Percentiles rank a stretch among this genome's conserved stretches.
Conservation (phyloP, 2,329 filamentous ascomycete genomes). For the Dichotomopilus funicola region DNA sequence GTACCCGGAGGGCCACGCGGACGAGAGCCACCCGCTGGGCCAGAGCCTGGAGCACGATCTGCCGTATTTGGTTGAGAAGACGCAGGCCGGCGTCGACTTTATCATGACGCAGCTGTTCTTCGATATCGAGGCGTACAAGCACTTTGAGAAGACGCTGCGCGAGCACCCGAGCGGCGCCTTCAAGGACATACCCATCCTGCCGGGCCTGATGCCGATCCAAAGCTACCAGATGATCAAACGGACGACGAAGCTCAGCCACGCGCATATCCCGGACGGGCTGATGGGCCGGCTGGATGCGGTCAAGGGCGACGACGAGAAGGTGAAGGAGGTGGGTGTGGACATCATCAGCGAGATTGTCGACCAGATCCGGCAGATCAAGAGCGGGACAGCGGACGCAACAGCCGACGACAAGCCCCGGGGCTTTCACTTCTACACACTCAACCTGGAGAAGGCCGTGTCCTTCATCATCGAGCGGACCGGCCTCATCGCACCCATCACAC, state of each 20-base stretch:
- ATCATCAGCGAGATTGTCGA: slow-evolving; percentile 80
- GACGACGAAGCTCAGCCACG: slow-evolving; percentile 91
- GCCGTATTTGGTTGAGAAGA: slow-evolving; percentile 85
- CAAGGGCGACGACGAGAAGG: slow-evolving; percentile 71
- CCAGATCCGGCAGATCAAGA: slow-evolving; percentile 60
- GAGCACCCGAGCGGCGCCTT: slow-evolving; percentile 80
- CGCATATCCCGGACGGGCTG: slow-evolving; percentile 66
- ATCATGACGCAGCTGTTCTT: slow-evolving; percentile 99
- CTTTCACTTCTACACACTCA: slow-evolving; percentile 97
- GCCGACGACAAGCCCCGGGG: slow-evolving; percentile 40
- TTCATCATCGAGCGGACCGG: slow-evolving; percentile 81
- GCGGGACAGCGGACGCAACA: slow-evolving; percentile 45
- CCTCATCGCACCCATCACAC: slow-evolving; percentile 61
- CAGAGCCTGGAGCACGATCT: slow-evolving; percentile 72
- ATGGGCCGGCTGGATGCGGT: slow-evolving; percentile 65
- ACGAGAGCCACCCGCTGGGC: slow-evolving; percentile 72
- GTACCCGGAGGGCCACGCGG: slow-evolving; percentile 92
- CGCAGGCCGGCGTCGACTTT: slow-evolving; percentile 86
- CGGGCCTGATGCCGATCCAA: slow-evolving; percentile 95
- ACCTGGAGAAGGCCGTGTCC: slow-evolving; percentile 90
- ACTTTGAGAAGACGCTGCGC: slow-evolving; percentile 70
- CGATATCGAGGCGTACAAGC: slow-evolving; percentile 73
- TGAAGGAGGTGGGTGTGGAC: slow-evolving; percentile 73
- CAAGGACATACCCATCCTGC: slow-evolving; percentile 81
- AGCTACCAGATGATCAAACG: slow-evolving; percentile 93